These are phyloP conservation scores for Ogataea wickerhamii DNA, from an alignment of 805 yeast species.

Conservation along the genomic window DNA sequence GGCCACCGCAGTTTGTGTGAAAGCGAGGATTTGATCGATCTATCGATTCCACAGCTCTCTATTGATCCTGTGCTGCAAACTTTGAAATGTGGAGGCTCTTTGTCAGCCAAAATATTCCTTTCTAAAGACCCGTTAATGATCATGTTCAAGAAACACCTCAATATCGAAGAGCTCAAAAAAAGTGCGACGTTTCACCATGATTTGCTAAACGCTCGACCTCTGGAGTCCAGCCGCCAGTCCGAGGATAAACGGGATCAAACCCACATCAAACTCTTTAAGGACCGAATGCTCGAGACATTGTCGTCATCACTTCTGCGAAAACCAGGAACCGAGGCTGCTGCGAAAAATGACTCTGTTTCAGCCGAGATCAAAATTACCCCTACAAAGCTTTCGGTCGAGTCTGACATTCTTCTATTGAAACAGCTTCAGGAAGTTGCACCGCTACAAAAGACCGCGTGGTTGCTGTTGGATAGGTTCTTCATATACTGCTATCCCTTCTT, in stretches of 20 bases:
- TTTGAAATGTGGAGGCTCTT: constrained; percentile 4
- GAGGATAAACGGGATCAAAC: constrained; percentile 6
- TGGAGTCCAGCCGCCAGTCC: not conserved
- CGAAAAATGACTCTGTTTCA: not conserved
- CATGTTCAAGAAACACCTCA: constrained; percentile 1
- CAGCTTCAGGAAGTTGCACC: constrained; percentile 37
- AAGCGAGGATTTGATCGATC: not conserved
- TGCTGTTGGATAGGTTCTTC: constrained; percentile 41
- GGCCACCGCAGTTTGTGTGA: not conserved
- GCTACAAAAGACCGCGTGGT: constrained; percentile 35
- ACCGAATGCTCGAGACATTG: constrained; percentile 10
- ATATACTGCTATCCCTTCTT: constrained; percentile 42
- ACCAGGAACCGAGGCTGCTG: not conserved
- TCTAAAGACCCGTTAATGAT: constrained; percentile 16
- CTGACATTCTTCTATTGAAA: not conserved
- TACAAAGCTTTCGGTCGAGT: not conserved
- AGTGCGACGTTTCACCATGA: constrained; percentile 6
- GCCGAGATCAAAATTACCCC: not conserved
- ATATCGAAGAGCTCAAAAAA: constrained; percentile 4
- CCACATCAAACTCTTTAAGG: constrained; percentile 12
- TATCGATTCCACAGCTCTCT: not conserved
- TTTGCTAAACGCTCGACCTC: constrained; percentile 14
- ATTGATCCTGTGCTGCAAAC: not conserved
- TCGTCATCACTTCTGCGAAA: constrained; percentile 1
- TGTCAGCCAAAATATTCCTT: constrained; percentile 10